Conservation (phyloP, 768 basidiomycete species). For the Ramaria sp. region DNA sequence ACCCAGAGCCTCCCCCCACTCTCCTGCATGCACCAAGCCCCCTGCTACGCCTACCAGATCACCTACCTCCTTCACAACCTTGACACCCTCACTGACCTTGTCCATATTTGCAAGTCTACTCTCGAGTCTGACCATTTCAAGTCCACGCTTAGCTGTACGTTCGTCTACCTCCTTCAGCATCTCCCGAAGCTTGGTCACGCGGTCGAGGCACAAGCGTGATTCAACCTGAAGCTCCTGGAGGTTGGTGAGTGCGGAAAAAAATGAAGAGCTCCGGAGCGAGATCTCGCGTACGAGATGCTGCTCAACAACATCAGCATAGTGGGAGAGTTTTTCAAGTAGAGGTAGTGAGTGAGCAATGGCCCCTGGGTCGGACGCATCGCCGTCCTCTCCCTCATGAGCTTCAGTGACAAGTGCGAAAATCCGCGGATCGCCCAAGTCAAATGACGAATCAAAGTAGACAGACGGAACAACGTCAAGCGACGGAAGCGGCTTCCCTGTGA, state of each 20-base stretch:
- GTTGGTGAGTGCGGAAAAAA: conserved; percentile 94
- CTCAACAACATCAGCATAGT: conserved; percentile 88
- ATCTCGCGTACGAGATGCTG: conserved; percentile 93
- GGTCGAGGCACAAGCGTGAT: conserved; percentile 69
- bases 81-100: conserved; percentile 49
- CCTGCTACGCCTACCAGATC: conserved; percentile 69
- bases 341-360: conserved; percentile 59
- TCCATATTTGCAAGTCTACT: conserved; percentile 49
- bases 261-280: conserved; percentile 78
- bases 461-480: conserved; percentile 66
- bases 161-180: conserved; percentile 70
- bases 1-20: conserved; percentile 79
- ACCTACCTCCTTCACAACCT: conserved; percentile 55
- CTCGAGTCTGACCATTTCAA: conserved; percentile 62
- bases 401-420: conserved; percentile 68
- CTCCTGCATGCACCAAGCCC: conserved; percentile 68
- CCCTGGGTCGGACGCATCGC: conserved; percentile 38
- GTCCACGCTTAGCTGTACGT: conserved; percentile 66
- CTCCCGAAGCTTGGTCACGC: conserved; percentile 60
- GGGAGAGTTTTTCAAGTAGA: conserved; percentile 81
- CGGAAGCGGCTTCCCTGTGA: conserved; percentile 40
- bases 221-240: conserved; percentile 87
- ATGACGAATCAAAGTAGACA: conserved; percentile 68
- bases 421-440: conserved; percentile 72
- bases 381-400: conserved; percentile 23